A percentile compares a stretch with the other conserved stretches of the same genome.
These are phyloP conservation scores for Gaultheria prostrata DNA, from an alignment of 148 eudicot genomes.

Conservation along the genomic window DNA sequence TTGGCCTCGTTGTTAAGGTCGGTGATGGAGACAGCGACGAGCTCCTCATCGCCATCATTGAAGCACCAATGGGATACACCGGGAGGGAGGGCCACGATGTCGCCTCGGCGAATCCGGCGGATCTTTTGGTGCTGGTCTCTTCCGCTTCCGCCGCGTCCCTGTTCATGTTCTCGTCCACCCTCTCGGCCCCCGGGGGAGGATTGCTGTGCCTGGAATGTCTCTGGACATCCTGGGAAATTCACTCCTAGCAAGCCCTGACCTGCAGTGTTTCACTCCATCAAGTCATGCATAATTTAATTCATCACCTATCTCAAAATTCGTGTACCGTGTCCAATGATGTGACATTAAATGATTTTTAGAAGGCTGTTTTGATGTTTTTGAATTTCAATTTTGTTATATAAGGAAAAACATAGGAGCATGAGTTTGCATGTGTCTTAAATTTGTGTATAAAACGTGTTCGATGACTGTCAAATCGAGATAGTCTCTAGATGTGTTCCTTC, in stretches of 20 bases:
- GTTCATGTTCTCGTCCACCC: not conserved
- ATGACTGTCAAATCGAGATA: not conserved
- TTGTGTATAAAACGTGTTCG: not conserved
- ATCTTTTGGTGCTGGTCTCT: conserved; percentile 63
- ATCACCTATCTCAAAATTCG: not conserved
- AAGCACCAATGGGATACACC: conserved; percentile 66
- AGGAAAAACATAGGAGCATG: not conserved
- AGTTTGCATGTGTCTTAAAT: not conserved
- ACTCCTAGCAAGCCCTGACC: conserved; percentile 60
- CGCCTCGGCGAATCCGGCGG: conserved; percentile 52
- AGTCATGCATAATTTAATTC: not conserved
- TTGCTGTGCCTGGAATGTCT: conserved; percentile 48
- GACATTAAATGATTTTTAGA: too few species aligned
- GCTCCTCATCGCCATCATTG: conserved; percentile 63
- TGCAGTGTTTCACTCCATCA: conserved; percentile 18
- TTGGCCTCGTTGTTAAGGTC: conserved; percentile 71
- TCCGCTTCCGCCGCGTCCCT: not conserved
- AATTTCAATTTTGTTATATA: not conserved
- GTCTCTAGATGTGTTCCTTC: too few species aligned
- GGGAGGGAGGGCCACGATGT: conserved; percentile 62
- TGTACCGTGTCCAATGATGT: not conserved
- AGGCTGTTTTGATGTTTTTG: not conserved
- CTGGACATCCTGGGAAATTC: conserved; percentile 74
- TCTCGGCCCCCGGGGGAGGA: conserved; percentile 3
- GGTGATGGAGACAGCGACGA: conserved; percentile 44